These are phyloP conservation scores for Aspergillus ostianus DNA, from an alignment of 495 filamentous ascomycete species.

Conservation along the genomic window DNA sequence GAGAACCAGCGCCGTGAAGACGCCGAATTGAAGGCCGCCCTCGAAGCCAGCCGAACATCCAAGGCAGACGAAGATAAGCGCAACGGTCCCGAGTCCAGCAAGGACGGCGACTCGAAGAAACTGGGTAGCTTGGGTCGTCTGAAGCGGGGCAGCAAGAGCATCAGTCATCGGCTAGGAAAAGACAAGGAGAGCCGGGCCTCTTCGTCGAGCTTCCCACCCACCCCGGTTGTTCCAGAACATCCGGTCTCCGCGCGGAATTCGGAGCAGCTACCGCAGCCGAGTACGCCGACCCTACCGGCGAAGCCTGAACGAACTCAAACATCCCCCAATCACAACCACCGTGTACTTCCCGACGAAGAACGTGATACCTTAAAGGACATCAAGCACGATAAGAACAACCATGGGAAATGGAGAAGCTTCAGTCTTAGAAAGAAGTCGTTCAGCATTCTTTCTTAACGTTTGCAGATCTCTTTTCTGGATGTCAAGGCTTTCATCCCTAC, in stretches of 20 bases:
- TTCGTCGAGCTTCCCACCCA: constrained; percentile 28
- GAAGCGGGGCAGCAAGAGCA: constrained; percentile 58
- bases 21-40: constrained; percentile 56
- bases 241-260: background rate
- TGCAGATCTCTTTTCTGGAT: constrained; percentile 3
- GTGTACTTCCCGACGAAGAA: constrained; percentile 26
- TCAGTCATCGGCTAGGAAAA: constrained; percentile 47
- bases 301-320: constrained; percentile 17
- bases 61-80: constrained; percentile 51
- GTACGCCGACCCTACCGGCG: constrained; percentile 11
- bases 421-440: constrained; percentile 44
- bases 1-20: constrained; percentile 55
- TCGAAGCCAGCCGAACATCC: constrained; percentile 54
- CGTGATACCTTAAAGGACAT: constrained; percentile 19
- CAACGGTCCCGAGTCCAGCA: constrained; percentile 27
- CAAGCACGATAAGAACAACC: constrained; percentile 25
- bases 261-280: constrained; percentile 9
- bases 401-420: constrained; percentile 43
- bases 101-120: constrained; percentile 40
- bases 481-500: constrained; percentile 21
- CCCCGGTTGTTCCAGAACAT: constrained; percentile 19
- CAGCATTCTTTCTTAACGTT: constrained; percentile 33
- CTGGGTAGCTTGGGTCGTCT: constrained; percentile 50
- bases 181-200: constrained; percentile 37
- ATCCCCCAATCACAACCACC: constrained; percentile 19